Percentiles rank a stretch among this genome's conserved stretches.
Conservation (phyloP, 192 early-diverging fungal species). For the Backusella circina region DNA sequence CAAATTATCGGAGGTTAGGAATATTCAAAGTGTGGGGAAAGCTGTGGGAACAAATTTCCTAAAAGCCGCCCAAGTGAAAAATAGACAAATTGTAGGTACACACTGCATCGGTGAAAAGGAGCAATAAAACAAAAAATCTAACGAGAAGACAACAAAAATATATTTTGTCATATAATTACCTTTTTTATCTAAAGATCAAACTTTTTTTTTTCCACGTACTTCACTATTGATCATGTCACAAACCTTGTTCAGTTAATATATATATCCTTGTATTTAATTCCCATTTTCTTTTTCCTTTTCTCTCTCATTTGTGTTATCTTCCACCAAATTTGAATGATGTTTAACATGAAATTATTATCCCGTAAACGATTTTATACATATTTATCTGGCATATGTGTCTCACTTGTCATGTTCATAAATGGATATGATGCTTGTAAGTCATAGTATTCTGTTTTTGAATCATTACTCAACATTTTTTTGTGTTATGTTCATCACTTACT, state of each 20-base stretch:
- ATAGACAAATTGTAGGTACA: neutral
- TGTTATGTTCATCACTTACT: neutral
- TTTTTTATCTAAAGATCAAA: slow-evolving; percentile 4
- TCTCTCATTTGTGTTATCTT: neutral
- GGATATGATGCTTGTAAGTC: slow-evolving; percentile 26
- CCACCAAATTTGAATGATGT: neutral
- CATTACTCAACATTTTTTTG: neutral
- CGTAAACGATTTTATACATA: slow-evolving; percentile 11
- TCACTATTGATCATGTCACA: neutral
- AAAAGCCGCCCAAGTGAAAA: neutral
- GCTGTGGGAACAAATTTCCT: neutral
- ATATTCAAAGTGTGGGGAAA: neutral
- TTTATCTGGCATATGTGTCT: neutral
- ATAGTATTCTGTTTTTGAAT: neutral
- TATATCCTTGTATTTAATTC: neutral
- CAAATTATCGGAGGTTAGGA: neutral
- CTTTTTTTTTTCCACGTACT: neutral
- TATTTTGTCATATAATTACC: neutral
- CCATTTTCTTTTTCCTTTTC: neutral
- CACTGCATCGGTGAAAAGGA: neutral
- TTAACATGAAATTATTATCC: neutral
- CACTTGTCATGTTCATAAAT: slow-evolving; percentile 25
- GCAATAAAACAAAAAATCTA: neutral
- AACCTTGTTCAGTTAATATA: neutral
- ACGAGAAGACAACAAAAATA: neutral